Evolutionary conservation across 78 protist genomes (phyloP).

Genomic region (Acrasis kona): DNA sequence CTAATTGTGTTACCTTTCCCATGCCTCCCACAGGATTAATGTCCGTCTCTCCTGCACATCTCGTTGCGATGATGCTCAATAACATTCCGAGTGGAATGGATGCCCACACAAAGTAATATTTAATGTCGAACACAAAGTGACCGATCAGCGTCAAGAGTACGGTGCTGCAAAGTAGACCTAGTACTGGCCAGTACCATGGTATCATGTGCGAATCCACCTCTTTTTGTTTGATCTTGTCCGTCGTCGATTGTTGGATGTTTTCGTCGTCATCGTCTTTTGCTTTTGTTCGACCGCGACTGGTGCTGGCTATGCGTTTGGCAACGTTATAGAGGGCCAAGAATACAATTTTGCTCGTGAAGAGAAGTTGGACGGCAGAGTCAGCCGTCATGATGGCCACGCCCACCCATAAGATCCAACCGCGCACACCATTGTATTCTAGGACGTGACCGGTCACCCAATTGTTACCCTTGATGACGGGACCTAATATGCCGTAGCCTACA

Average conservation of each 20-base stretch:
- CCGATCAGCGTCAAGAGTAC: conserved; percentile 16
- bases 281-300: too few species aligned
- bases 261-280: too few species aligned
- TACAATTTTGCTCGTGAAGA: conserved; percentile 1
- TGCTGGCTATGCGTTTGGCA: too few species aligned
- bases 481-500: conserved; percentile 58
- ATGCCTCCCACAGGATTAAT: conserved; percentile 63
- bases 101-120: not conserved
- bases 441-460: conserved; percentile 42
- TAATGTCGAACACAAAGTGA: not conserved
- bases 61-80: conserved; percentile 47
- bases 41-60: conserved; percentile 69
- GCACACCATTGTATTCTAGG: not conserved
- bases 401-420: conserved; percentile 61
- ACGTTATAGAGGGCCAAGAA: too few species aligned
- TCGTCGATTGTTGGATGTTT: too few species aligned
- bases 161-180: conserved; percentile 42
- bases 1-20: conserved; percentile 62
- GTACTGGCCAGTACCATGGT: conserved; percentile 43
- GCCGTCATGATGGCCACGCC: conserved; percentile 55
- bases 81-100: conserved; percentile 36
- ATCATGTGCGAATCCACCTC: conserved; percentile 12
- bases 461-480: conserved; percentile 37
- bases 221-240: not conserved
- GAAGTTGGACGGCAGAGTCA: conserved; percentile 36